Conservation (phyloP, 2,329 filamentous ascomycete genomes). For the Colletotrichum sp. region DNA sequence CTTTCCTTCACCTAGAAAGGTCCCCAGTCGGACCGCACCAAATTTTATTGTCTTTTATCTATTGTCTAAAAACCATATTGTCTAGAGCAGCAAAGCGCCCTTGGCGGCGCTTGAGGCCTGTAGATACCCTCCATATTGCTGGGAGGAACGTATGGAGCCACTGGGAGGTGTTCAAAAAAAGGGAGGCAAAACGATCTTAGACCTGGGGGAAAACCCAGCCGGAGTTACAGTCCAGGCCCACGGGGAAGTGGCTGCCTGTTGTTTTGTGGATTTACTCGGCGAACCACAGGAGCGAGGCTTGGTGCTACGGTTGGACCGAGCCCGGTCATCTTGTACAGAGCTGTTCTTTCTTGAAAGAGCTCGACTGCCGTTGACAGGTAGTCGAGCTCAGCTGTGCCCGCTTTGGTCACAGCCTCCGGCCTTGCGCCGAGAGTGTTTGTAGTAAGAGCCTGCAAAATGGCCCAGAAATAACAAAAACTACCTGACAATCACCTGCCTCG, state of each 20-base stretch:
- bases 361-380: background rate
- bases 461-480: slow-evolving; percentile 7
- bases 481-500: background rate
- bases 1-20: background rate
- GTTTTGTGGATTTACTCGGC: slow-evolving; percentile 17
- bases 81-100: slow-evolving; percentile 1
- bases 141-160: slow-evolving; percentile 8
- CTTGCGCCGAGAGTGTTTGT: background rate
- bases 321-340: slow-evolving; percentile 11
- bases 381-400: background rate
- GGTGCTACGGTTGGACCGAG: background rate
- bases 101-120: background rate
- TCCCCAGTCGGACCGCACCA: background rate
- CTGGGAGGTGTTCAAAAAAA: slow-evolving; percentile 1
- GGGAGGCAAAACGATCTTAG: slow-evolving; percentile 1
- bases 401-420: background rate
- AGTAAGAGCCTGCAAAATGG: background rate
- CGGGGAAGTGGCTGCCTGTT: slow-evolving; percentile 7
- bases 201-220: slow-evolving; percentile 6
- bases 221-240: slow-evolving; percentile 19
- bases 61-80: slow-evolving; percentile 11
- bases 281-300: slow-evolving; percentile 3
- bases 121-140: background rate
- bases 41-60: slow-evolving; percentile 15
- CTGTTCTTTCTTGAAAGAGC: background rate